A percentile compares a stretch with the other conserved stretches of the same genome.
Evolutionary conservation across 78 protist species (phyloP).

Genomic region (Polysphondylium violaceum): DNA sequence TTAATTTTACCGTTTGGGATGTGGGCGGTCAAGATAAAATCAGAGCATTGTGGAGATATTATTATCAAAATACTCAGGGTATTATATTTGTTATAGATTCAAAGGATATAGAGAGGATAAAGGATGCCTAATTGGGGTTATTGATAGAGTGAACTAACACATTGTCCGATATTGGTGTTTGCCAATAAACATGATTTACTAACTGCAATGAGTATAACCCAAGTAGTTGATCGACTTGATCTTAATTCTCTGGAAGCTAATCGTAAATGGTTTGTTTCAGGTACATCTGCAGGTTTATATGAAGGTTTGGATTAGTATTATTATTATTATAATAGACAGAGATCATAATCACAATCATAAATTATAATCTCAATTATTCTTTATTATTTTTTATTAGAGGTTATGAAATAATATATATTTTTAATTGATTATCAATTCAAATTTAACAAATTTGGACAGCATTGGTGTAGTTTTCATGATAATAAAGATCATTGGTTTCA

Average conservation of each 20-base stretch:
- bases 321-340: no score
- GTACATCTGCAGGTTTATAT: constrained; percentile 95
- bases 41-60: constrained; percentile 93
- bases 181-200: constrained; percentile 96
- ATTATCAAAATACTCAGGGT: constrained; percentile 91
- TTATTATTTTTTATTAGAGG: no score
- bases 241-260: constrained; percentile 91
- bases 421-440: no score
- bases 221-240: constrained; percentile 94
- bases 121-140: no score
- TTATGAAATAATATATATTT: no score
- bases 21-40: constrained; percentile 96
- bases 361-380: no score
- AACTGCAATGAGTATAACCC: constrained; percentile 94
- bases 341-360: no score
- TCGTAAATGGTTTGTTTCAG: constrained; percentile 93
- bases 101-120: constrained; percentile 89
- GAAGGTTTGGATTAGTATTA: constrained; percentile 98
- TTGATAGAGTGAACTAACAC: constrained; percentile 74
- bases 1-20: constrained; percentile 73
- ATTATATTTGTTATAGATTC: constrained; percentile 97
- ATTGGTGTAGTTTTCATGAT: no score
- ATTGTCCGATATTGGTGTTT: constrained; percentile 84
- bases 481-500: no score
- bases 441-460: no score